These are phyloP conservation scores for Cyamopsis tetragonoloba DNA, from an alignment of 306 rosid species.

Conservation along the genomic window DNA sequence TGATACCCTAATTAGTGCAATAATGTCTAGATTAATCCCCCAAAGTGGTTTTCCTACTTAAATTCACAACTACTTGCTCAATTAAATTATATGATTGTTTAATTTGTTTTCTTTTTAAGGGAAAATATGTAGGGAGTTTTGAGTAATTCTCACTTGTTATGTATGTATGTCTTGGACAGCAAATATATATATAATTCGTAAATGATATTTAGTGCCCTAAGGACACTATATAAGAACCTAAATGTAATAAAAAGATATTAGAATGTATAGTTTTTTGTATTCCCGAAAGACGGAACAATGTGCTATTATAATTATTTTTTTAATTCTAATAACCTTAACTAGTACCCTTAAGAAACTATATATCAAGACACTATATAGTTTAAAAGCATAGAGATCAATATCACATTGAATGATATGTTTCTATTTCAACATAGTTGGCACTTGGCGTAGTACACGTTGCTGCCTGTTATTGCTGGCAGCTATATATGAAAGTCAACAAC, in stretches of 20 bases:
- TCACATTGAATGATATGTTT: slow-evolving; percentile 37
- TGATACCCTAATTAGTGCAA: slow-evolving; percentile 10
- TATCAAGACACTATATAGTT: too few species aligned
- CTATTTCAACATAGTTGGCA: slow-evolving; percentile 25
- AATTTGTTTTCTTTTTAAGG: neutral
- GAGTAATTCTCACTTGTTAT: slow-evolving; percentile 24
- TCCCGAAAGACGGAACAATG: too few species aligned
- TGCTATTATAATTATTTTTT: too few species aligned
- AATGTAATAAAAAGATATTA: too few species aligned
- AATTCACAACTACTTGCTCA: neutral
- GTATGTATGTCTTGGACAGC: neutral
- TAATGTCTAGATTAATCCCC: slow-evolving; percentile 20
- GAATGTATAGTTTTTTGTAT: too few species aligned
- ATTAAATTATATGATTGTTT: neutral
- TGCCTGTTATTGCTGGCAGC: slow-evolving; percentile 27
- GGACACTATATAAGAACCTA: too few species aligned
- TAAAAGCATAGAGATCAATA: slow-evolving; percentile 19
- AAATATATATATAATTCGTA: too few species aligned
- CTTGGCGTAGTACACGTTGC: slow-evolving; percentile 23
- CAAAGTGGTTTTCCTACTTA: slow-evolving; percentile 15
- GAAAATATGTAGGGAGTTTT: slow-evolving; percentile 1
- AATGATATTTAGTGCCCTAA: too few species aligned
- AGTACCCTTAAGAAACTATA: too few species aligned
- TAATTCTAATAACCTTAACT: too few species aligned
- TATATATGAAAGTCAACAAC: slow-evolving; percentile 23